Conservation (phyloP, 164 flowering plant species). For the Aristolochia fimbriata region DNA sequence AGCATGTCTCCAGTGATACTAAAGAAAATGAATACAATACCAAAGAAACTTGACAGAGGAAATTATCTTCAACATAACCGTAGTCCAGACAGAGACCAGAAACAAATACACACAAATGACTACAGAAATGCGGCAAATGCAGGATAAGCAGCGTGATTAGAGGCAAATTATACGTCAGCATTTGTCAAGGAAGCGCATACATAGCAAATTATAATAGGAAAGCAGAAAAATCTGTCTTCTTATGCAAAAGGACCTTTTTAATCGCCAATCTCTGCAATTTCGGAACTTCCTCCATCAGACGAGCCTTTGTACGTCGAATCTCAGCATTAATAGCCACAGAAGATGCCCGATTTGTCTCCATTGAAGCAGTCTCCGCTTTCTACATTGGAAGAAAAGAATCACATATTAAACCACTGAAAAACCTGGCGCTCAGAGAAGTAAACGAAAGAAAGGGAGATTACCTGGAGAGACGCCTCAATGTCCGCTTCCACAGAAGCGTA, state of each 20-base stretch:
- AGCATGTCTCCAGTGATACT: no score
- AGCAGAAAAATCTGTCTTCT: no score
- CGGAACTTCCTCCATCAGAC: slow-evolving; percentile 76
- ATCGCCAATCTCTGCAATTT: slow-evolving; percentile 75
- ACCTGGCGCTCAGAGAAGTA: not conserved
- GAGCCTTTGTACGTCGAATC: slow-evolving; percentile 78
- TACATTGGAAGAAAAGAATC: slow-evolving; percentile 6
- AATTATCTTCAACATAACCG: no score
- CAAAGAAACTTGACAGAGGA: no score
- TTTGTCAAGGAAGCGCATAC: no score
- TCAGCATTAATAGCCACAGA: slow-evolving; percentile 83
- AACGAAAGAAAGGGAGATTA: slow-evolving; percentile 3
- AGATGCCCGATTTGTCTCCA: slow-evolving; percentile 69
- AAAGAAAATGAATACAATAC: no score
- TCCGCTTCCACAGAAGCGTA: slow-evolving; percentile 59
- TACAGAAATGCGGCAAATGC: no score
- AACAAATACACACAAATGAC: no score
- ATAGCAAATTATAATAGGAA: no score
- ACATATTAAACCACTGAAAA: not conserved
- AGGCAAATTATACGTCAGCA: no score
- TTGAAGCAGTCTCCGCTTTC: slow-evolving; percentile 69
- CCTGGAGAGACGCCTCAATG: slow-evolving; percentile 65
- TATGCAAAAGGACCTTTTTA: slow-evolving; percentile 43
- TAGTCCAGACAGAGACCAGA: no score
- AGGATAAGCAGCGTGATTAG: no score